A percentile compares a stretch with the other conserved stretches of the same genome.
phyloP scores from a whole-genome alignment of 306 rosid species.

The Leucaena leucocephala region DNA sequence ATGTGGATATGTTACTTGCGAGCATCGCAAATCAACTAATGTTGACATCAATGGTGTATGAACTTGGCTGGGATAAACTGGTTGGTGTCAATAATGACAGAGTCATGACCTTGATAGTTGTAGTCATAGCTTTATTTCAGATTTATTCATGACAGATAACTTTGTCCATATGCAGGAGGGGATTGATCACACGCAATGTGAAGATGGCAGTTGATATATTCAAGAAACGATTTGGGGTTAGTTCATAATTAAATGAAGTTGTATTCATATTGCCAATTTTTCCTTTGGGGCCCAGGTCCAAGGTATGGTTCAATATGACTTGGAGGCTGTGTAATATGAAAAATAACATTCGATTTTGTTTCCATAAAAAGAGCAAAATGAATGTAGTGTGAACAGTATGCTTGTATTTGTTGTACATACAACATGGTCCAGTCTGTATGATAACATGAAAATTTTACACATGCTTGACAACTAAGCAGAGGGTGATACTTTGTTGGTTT shows the following conservation, averaged over 20 bases:
- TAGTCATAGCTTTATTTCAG: background rate
- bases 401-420: constrained; percentile 14
- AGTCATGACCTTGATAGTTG: constrained; percentile 13
- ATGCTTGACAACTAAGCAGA: constrained; percentile 8
- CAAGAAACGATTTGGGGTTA: constrained; percentile 83
- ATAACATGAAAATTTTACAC: constrained; percentile 7
- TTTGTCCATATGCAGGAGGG: constrained; percentile 57
- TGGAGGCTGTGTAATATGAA: constrained; percentile 13
- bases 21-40: background rate
- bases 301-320: background rate
- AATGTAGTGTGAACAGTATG: constrained; percentile 3
- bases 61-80: background rate
- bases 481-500: background rate
- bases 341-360: background rate
- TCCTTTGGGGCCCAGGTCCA: background rate
- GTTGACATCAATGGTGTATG: background rate
- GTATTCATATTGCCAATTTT: background rate
- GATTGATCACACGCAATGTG: constrained; percentile 84
- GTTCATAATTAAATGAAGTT: constrained; percentile 32
- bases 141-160: constrained; percentile 20
- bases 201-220: constrained; percentile 78
- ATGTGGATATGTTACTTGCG: background rate
- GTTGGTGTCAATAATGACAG: background rate
- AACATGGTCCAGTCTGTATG: constrained; percentile 7
- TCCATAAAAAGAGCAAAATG: background rate